Conservation (phyloP, 2,329 filamentous ascomycete species). For the Macrophomina phaseolina region DNA sequence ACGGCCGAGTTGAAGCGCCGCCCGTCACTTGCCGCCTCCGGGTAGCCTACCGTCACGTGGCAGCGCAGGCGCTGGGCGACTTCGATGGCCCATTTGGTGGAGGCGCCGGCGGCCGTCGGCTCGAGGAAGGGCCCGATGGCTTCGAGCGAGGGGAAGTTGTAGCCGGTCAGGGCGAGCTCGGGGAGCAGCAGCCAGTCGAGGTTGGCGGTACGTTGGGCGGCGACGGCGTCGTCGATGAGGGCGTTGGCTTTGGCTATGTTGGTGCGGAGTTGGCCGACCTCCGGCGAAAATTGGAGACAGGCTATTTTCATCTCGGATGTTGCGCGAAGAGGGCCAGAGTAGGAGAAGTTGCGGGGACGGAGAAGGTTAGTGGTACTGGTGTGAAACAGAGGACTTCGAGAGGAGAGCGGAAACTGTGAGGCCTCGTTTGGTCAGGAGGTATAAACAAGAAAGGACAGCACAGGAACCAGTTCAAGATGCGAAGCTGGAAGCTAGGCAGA, state of each 20-base stretch:
- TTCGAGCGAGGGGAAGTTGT: slow-evolving; percentile 74
- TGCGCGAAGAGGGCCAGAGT: neutral
- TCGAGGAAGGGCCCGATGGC: slow-evolving; percentile 75
- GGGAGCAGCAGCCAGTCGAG: slow-evolving; percentile 76
- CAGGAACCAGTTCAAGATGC: neutral
- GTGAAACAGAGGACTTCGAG: neutral
- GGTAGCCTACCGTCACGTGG: slow-evolving; percentile 74
- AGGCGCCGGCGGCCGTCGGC: slow-evolving; percentile 67
- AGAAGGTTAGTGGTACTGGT: too few relatives aligned
- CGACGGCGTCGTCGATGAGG: slow-evolving; percentile 60
- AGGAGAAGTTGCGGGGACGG: too few relatives aligned
- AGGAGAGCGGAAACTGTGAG: neutral
- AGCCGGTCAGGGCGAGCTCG: slow-evolving; percentile 78
- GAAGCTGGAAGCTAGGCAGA: neutral
- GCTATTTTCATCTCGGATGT: slow-evolving; percentile 66
- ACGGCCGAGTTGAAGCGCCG: slow-evolving; percentile 63
- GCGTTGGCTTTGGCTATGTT: slow-evolving; percentile 73
- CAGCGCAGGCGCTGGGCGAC: slow-evolving; percentile 71
- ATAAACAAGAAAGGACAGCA: neutral
- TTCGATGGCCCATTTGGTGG: slow-evolving; percentile 72
- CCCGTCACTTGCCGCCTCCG: slow-evolving; percentile 57
- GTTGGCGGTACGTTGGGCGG: slow-evolving; percentile 43
- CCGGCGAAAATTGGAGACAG: slow-evolving; percentile 74
- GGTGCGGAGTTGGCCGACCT: slow-evolving; percentile 71
- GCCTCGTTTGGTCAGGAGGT: neutral